Evolutionary conservation across 2,329 filamentous ascomycete species (phyloP).

Genomic region (Colletotrichum tropicale): DNA sequence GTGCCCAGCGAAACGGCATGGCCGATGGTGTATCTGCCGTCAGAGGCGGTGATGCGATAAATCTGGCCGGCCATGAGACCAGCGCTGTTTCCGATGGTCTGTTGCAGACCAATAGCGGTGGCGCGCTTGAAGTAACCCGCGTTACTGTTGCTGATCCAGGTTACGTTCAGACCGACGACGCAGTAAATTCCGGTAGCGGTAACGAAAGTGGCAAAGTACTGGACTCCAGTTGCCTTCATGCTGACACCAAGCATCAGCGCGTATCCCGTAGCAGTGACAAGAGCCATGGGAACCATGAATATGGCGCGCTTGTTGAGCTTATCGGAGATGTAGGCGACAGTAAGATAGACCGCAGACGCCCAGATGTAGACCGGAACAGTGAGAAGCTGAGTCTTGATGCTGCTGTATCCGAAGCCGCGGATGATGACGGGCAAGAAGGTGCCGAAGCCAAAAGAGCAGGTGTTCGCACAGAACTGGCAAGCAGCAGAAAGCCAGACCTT

Average conservation of each 20-base stretch:
- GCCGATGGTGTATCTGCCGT: slow-evolving; percentile 10
- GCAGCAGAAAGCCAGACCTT: slow-evolving; percentile 54
- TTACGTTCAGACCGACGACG: slow-evolving; percentile 44
- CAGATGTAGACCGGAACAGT: slow-evolving; percentile 62
- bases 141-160: slow-evolving; percentile 50
- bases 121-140: slow-evolving; percentile 51
- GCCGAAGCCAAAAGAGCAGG: slow-evolving; percentile 60
- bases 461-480: slow-evolving; percentile 57
- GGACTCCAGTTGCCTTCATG: slow-evolving; percentile 36
- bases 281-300: slow-evolving; percentile 47
- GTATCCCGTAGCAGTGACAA: slow-evolving; percentile 58
- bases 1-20: slow-evolving; percentile 15
- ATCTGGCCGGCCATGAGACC: slow-evolving; percentile 47
- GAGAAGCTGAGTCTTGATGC: slow-evolving; percentile 55
- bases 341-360: slow-evolving; percentile 49
- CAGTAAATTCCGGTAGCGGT: not conserved
- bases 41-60: slow-evolving; percentile 21
- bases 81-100: slow-evolving; percentile 42
- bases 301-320: slow-evolving; percentile 34
- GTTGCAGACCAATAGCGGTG: slow-evolving; percentile 44
- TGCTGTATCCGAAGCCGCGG: slow-evolving; percentile 52
- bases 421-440: slow-evolving; percentile 64
- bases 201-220: slow-evolving; percentile 12
- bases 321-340: slow-evolving; percentile 50
- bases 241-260: slow-evolving; percentile 51